Conservation (phyloP, 805 yeast species). For the Lachancea lanzarotensis region DNA sequence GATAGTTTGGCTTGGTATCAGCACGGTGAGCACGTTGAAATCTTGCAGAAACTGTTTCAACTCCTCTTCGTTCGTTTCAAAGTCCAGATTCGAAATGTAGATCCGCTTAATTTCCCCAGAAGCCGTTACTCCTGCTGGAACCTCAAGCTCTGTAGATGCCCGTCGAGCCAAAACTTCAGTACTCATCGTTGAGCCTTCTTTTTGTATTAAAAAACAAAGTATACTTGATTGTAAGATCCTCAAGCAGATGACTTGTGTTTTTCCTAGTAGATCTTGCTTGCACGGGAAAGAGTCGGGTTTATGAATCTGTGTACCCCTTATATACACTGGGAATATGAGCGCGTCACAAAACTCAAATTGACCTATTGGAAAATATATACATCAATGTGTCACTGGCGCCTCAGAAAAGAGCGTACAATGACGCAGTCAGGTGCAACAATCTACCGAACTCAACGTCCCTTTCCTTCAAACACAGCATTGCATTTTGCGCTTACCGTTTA, state of each 20-base stretch:
- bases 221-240: no score
- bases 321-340: not conserved
- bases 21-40: constrained; percentile 38
- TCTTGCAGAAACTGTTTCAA: constrained; percentile 39
- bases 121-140: not conserved
- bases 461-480: no score
- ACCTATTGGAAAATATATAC: no score
- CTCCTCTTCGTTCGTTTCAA: constrained; percentile 47
- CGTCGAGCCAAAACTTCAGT: not conserved
- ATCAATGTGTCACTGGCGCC: constrained; percentile 4
- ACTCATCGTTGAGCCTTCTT: no score
- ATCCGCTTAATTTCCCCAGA: constrained; percentile 31
- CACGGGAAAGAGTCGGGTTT: no score
- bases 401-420: not conserved
- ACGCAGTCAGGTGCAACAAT: not conserved
- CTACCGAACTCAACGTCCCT: no score
- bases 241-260: no score
- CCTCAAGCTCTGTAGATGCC: not conserved
- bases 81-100: constrained; percentile 50
- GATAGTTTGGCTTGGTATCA: constrained; percentile 51
- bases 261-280: no score
- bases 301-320: no score
- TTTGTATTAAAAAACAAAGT: no score
- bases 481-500: not conserved
- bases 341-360: not conserved